Base-by-base conservation (phyloP, 2,329 filamentous ascomycete genomes). In the Penicillium verrucosum region DNA sequence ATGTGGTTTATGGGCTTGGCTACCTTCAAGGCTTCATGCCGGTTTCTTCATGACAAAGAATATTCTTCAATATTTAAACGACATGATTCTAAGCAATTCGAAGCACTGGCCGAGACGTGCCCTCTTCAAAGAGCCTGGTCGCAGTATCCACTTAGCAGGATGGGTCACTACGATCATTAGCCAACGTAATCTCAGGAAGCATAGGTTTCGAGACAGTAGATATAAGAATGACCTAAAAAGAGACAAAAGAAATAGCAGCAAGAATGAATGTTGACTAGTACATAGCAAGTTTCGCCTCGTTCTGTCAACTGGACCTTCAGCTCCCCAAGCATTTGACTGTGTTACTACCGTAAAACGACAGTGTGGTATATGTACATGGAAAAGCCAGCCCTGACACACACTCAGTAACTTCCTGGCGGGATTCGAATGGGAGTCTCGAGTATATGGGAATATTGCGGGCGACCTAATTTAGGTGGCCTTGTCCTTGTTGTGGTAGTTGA, bases 401-500 rank as follows among this genome's bases (percentile, higher is more conserved):
- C 57, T 51, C 36, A 36, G 49, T 40, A 29, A 53, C 40, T 54
- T 55, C 42, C 52, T 44, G 43, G 42, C 21, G 18, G 56, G 32
- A 25, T 51, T 56, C 51, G 37, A 48, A 47, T 30, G 21, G 40
- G 14, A 30, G 29, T 56, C 29, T 54, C 27, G 27, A 40, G 51
- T 25, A 18, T 44, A 21, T 21, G 29, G 38, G 14, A 34, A 9
- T 10, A 36, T 44, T 25, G 6, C n/a, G 21, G 12, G 29, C 23
- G 29, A 47, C 42, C 36, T 8, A 14, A 41, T 65, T 74, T 74
- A 78, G 58, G 71, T 73, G 46, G 70, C 66, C 84, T 90, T 91
- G 81, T 95, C 88, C 81, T 89, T 89, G 82, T 96, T 92, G 87
- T 97, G 92, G 82, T 96, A 93, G 87, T 97, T 97, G 82, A 97